These are phyloP conservation scores for Aspergillus neotritici DNA, from an alignment of 2,329 filamentous ascomycete genomes.

Conservation along the genomic window DNA sequence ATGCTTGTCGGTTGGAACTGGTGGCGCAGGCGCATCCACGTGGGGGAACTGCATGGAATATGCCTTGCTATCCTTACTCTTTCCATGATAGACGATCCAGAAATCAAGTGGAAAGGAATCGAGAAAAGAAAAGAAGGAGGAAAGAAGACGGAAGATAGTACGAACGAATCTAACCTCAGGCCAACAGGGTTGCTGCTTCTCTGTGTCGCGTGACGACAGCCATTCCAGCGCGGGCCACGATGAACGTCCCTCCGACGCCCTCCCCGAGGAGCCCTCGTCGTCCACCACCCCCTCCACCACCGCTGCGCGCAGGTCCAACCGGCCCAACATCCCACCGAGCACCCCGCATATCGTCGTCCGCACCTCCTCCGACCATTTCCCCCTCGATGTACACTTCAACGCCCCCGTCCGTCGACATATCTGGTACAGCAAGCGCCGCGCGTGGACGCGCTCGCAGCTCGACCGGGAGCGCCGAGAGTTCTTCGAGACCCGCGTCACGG, in stretches of 20 bases:
- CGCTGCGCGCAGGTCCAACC: slow-evolving; percentile 7
- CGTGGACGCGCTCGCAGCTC: slow-evolving; percentile 66
- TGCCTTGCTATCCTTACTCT: too few species aligned
- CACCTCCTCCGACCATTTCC: slow-evolving; percentile 17
- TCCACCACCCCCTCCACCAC: slow-evolving; percentile 12
- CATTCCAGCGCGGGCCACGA: slow-evolving; percentile 5
- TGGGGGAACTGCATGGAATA: too few species aligned
- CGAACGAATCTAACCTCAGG: background rate
- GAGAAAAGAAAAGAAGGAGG: too few species aligned
- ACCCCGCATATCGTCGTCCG: slow-evolving; percentile 10
- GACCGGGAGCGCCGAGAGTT: slow-evolving; percentile 71
- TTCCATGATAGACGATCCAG: too few species aligned
- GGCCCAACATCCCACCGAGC: slow-evolving; percentile 10
- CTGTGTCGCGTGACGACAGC: slow-evolving; percentile 30
- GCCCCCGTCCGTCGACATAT: slow-evolving; percentile 60
- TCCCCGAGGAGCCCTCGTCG: slow-evolving; percentile 10
- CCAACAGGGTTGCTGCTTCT: slow-evolving; percentile 38
- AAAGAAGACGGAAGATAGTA: too few species aligned
- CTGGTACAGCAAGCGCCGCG: slow-evolving; percentile 58
- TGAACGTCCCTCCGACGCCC: too few species aligned
- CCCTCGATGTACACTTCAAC: slow-evolving; percentile 59
- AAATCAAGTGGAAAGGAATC: too few species aligned
- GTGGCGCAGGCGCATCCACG: too few species aligned
- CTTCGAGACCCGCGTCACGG: slow-evolving; percentile 83
- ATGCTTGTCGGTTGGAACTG: too few species aligned